phyloP scores from a whole-genome alignment of 345 rosid genomes.

The Populus tremula region DNA sequence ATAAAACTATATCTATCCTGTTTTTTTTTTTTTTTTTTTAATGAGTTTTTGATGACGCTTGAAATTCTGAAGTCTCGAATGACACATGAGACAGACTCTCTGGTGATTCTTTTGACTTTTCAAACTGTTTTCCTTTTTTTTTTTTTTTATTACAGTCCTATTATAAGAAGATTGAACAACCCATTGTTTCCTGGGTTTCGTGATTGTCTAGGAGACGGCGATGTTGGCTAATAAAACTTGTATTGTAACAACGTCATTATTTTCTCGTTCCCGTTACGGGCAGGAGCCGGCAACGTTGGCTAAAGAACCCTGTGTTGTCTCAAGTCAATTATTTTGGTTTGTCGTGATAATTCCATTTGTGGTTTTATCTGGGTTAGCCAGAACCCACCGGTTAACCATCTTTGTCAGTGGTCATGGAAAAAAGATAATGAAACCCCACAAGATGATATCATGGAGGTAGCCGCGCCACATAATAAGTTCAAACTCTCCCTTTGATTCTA shows the following conservation, averaged over 20 bases:
- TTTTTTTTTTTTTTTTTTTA: too few species aligned
- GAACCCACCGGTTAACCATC: background rate
- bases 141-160: too few species aligned
- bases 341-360: background rate
- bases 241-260: background rate
- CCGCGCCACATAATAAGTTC: background rate
- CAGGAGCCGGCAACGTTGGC: too few species aligned
- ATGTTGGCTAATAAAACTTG: background rate
- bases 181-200: background rate
- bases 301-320: background rate
- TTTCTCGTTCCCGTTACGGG: background rate
- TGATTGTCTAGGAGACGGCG: background rate
- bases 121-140: too few species aligned
- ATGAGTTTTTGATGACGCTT: too few species aligned
- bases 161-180: too few species aligned
- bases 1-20: too few species aligned
- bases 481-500: background rate
- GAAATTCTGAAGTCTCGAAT: too few species aligned
- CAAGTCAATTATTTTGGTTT: background rate
- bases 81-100: too few species aligned
- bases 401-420: background rate
- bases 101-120: too few species aligned
- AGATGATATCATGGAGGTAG: background rate
- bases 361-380: background rate
- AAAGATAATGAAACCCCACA: background rate